phyloP scores from a whole-genome alignment of 1,284 basidiomycete genomes.

The Crucibulum cyathiforme region DNA sequence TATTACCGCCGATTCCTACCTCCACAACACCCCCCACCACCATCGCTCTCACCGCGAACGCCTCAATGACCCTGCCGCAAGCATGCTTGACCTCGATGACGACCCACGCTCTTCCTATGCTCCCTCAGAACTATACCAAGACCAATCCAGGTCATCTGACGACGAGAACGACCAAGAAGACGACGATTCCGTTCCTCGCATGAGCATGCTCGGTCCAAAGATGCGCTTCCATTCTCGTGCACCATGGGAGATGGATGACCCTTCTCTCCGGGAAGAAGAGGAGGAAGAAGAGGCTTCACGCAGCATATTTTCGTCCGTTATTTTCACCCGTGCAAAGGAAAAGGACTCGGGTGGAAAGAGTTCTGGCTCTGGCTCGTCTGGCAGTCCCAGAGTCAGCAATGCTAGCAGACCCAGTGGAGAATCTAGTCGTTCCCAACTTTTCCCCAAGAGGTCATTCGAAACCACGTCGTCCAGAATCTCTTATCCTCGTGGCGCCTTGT shows the following conservation, averaged over 20 bases:
- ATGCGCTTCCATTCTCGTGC: constrained; percentile 81
- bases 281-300: constrained; percentile 37
- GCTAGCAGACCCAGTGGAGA: constrained; percentile 66
- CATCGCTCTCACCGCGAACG: constrained; percentile 37
- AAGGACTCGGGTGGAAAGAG: constrained; percentile 35
- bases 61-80: constrained; percentile 55
- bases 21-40: constrained; percentile 48
- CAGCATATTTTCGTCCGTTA: constrained; percentile 29
- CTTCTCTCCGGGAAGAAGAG: constrained; percentile 51
- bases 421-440: constrained; percentile 58
- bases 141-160: constrained; percentile 18
- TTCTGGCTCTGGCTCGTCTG: constrained; percentile 47
- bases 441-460: constrained; percentile 65
- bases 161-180: constrained; percentile 38
- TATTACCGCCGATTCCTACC: constrained; percentile 67
- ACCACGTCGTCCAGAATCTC: constrained; percentile 55
- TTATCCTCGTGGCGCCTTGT: constrained; percentile 56
- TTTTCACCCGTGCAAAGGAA: constrained; percentile 24
- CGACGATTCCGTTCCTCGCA: constrained; percentile 50
- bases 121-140: constrained; percentile 35
- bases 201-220: constrained; percentile 77
- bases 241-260: constrained; percentile 75
- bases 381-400: constrained; percentile 49
- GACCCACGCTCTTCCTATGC: constrained; percentile 54
- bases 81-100: constrained; percentile 66